Conservation (phyloP, 2,329 filamentous ascomycete genomes). For the Epicoccum nigrum region DNA sequence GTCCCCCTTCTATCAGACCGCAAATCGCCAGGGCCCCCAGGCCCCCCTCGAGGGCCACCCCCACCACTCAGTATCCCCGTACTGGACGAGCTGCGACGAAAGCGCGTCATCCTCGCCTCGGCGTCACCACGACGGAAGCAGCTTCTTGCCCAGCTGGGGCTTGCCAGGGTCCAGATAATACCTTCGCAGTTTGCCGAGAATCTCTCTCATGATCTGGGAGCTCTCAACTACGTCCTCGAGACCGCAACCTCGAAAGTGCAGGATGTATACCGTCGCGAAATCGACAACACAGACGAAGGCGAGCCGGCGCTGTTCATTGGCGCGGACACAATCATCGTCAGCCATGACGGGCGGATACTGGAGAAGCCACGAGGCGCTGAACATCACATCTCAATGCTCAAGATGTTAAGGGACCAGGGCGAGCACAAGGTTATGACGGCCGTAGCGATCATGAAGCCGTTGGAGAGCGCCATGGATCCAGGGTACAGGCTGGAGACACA, state of each 20-base stretch:
- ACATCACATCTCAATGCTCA: slow-evolving; percentile 85
- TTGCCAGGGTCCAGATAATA: slow-evolving; percentile 80
- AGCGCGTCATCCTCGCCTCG: slow-evolving; percentile 87
- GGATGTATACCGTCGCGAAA: slow-evolving; percentile 69
- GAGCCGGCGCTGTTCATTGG: slow-evolving; percentile 87
- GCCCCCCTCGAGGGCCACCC: slow-evolving; percentile 64
- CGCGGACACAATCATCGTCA: slow-evolving; percentile 89
- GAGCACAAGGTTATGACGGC: slow-evolving; percentile 86
- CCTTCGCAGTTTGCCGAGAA: slow-evolving; percentile 86
- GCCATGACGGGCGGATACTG: slow-evolving; percentile 74
- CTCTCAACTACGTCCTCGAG: slow-evolving; percentile 88
- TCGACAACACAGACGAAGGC: slow-evolving; percentile 60
- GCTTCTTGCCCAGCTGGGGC: slow-evolving; percentile 81
- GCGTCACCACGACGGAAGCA: slow-evolving; percentile 83
- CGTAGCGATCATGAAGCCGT: slow-evolving; percentile 80
- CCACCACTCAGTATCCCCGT: slow-evolving; percentile 80
- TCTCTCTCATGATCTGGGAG: slow-evolving; percentile 83
- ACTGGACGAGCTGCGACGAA: slow-evolving; percentile 74
- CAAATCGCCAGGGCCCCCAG: slow-evolving; percentile 24
- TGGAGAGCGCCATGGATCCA: slow-evolving; percentile 79
- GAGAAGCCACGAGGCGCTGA: slow-evolving; percentile 87
- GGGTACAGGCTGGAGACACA: slow-evolving; percentile 82
- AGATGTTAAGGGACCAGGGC: slow-evolving; percentile 75
- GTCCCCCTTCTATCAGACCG: slow-evolving; percentile 25
- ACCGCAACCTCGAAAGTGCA: slow-evolving; percentile 86